Base-by-base conservation (phyloP, 148 eudicot genomes). In the Cornus florida region DNA sequence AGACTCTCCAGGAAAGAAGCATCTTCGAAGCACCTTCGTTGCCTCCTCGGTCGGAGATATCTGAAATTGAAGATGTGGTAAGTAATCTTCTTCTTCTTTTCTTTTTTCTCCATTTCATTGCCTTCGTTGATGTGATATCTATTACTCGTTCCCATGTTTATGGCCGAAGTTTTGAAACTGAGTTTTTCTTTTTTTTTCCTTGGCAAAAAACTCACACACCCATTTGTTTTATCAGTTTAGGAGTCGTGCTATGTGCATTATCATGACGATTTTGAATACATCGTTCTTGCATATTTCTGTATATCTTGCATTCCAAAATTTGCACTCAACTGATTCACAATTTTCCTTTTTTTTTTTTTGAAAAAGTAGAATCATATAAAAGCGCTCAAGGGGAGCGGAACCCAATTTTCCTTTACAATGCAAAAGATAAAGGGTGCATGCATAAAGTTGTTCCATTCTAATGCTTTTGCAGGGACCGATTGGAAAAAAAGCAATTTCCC, bases 21-120 rank as follows among this genome's bases (percentile, higher is more conserved):
- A 79, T 88, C 24, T 88, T 88, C 78, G 90, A 91, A 91, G 80
- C 87, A 78, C 81, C 94, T 84, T 80, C 97, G 16, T 80, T 78
- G 83, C 89, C 97, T 53, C 33, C 88, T 76, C 76, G 86, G 79
- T 87, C 99, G 68, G 99, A 96, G 85, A 93, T 93, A 82, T 91
- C 93, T 59, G 98, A 94, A 83, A 83, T 91, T 80, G 98, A 97
- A 77, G 99, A 97, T 79, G 84, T 78, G 95, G 99, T 92, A 92
- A 87, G 13, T 73, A 32, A 76, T 38, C 14, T 72, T 78, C 9
- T 62, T 38, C 10, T 14, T 69, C 3, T 67, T 6, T 6, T 43
- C 48, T 39, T 35, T 4, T 9, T 22, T 65, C 32, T 48, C 5
- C 38, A 35, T 35, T 35, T 35, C 38, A 35, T 4, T 35, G 38